Base-by-base conservation (phyloP, 208 protist species). In the Trypanosoma melophagium region DNA sequence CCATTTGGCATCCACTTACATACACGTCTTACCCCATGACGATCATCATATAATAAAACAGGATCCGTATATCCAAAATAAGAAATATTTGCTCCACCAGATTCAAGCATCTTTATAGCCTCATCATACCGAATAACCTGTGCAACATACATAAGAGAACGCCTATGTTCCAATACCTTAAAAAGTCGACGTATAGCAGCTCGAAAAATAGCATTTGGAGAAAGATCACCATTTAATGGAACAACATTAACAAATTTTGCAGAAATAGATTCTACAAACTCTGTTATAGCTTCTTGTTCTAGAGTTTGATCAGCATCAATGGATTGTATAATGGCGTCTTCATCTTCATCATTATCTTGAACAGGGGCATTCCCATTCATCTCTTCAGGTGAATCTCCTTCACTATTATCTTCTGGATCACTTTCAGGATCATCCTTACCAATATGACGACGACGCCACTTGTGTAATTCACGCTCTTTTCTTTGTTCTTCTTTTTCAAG, bases 381-480 rank as follows among this genome's bases (percentile, higher is more conserved):
- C 0, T 62, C 71, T 10, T 10, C 61, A 17, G 66, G 47, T 10
- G 42, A 41, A 16, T 82, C 71, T n/a, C 35, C 58, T 2, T 53
- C 58, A 42, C 24, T 51, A 4, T 69, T 56, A 12, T 61, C 58
- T 7, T 68, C 65, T 7, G 41, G 8, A 8, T 80, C 80, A 42
- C 74, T 74, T 38, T 79, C 64, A 9, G 69, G 78, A 74, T 94
- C 88, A 64, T 96, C 74, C 10, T 50, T 76, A 21, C 91, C 92
- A 76, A 96, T 92, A 74, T 96, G 83, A n/a, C 92, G 92, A 19
- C 92, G 88, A 7, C 89, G 88, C 89, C 92, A 96, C 64, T 86
- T 83, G 14, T 69, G 70, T 74, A 96, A 63, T 56, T 71, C 78
- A 25, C 72, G 69, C 65, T 92, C 81, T 47, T 81, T 77, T n/a